phyloP scores from a whole-genome alignment of 768 basidiomycete species.

The Russula sp. region DNA sequence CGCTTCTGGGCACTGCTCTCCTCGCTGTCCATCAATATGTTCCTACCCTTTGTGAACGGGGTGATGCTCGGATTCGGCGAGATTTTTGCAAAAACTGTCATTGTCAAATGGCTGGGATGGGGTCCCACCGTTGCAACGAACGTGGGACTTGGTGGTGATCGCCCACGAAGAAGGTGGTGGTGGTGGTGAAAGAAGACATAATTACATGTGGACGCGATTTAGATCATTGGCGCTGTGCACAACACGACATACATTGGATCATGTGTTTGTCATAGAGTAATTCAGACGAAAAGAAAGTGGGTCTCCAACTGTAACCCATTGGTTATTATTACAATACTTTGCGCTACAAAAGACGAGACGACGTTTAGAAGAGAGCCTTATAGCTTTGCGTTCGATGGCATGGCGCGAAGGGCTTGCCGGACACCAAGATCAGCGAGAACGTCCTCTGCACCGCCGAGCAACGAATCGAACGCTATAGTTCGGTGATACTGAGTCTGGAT shows the following conservation, averaged over 20 bases:
- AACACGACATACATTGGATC: conserved; percentile 5
- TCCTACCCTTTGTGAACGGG: conserved; percentile 86
- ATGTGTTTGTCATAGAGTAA: conserved; percentile 10
- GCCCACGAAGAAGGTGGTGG: background rate
- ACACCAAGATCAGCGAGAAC: conserved; percentile 74
- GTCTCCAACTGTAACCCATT: background rate
- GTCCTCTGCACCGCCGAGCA: conserved; percentile 52
- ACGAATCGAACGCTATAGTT: conserved; percentile 35
- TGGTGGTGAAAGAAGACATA: background rate
- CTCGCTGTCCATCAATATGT: conserved; percentile 73
- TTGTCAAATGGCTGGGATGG: conserved; percentile 48
- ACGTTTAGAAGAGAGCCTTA: background rate
- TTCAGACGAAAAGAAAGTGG: background rate
- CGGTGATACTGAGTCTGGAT: conserved; percentile 31
- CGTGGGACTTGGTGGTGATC: conserved; percentile 12
- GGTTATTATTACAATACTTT: background rate
- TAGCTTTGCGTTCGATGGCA: conserved; percentile 36
- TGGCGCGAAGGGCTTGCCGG: conserved; percentile 60
- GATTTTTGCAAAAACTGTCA: conserved; percentile 78
- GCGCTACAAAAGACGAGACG: background rate
- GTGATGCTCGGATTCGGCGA: conserved; percentile 97
- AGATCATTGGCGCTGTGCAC: background rate
- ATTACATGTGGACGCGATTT: background rate
- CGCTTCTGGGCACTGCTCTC: conserved; percentile 63
- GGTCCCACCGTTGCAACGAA: conserved; percentile 26